Evolutionary conservation across 2,329 filamentous ascomycete genomes (phyloP).

Genomic region (Monosporascus sp.): DNA sequence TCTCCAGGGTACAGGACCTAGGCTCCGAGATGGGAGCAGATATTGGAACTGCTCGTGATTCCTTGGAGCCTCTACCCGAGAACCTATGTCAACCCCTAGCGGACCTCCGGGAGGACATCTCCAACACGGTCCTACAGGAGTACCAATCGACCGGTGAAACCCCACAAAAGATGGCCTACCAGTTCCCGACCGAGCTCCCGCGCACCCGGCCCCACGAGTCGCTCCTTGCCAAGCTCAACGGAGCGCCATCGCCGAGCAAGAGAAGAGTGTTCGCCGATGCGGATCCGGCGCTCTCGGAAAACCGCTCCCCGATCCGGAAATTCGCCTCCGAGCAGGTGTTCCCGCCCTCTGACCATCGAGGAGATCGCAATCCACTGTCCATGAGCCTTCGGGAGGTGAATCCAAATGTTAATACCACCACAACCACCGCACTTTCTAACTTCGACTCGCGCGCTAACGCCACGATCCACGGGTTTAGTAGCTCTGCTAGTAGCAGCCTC

Average conservation of each 20-base stretch:
- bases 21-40: slow-evolving; percentile 61
- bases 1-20: slow-evolving; percentile 63
- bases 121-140: slow-evolving; percentile 62
- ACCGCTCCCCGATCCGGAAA: slow-evolving; percentile 20
- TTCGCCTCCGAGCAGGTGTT: slow-evolving; percentile 14
- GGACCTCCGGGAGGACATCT: slow-evolving; percentile 65
- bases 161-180: slow-evolving; percentile 74
- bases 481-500: slow-evolving; percentile 7
- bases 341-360: slow-evolving; percentile 8
- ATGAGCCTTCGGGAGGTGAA: slow-evolving; percentile 52
- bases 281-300: slow-evolving; percentile 19
- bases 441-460: slow-evolving; percentile 41
- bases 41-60: slow-evolving; percentile 51
- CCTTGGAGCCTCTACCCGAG: slow-evolving; percentile 54
- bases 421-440: slow-evolving; percentile 18
- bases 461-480: slow-evolving; percentile 28
- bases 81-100: slow-evolving; percentile 64
- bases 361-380: slow-evolving; percentile 25
- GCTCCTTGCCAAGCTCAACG: slow-evolving; percentile 38
- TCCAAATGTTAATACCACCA: slow-evolving; percentile 42
- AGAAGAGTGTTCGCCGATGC: slow-evolving; percentile 37
- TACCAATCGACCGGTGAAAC: slow-evolving; percentile 84
- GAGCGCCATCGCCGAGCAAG: slow-evolving; percentile 28
- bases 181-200: slow-evolving; percentile 74
- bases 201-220: slow-evolving; percentile 54